Base-by-base conservation (phyloP, 257 asterid genomes). In the Knoxia roxburghii region DNA sequence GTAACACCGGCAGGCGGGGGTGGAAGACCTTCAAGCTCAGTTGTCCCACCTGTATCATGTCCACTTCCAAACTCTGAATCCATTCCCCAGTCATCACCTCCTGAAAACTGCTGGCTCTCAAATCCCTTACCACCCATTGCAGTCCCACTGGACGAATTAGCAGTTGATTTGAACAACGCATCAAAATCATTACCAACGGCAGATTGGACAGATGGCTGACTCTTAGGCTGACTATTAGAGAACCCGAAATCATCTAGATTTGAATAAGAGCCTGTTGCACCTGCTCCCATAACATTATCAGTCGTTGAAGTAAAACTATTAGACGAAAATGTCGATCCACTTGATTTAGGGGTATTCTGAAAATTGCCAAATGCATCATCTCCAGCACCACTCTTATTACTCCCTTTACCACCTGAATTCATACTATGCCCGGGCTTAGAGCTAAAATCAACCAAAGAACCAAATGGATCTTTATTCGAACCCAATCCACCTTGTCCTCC, bases 21-120 rank as follows among this genome's bases (percentile, higher is more conserved):
- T 54, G 97, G 95, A 72, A 94, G 96, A 49, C 96, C 97, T 61
- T 94, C 99, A 50, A 90, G 83, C 82, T 94, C 96, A 61, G 91
- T 90, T 15, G 95, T 88, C 24, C 83, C 84, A 3, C 88, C 85
- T 9, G 68, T 26, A 70, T 81, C 91, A 40, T 84, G 61, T 64
- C 82, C 89, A 43, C 79, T 82, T 35, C 68, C 86, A 65, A 84
- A 84, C 52, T 82, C 89, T 0, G 83, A 57, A 61, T 79, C 77
- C 18, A 84, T 41, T 29, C 93, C 95, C 97, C 96, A 88, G 54
- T 88, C 95, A 73, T 83, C 86, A 32, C 64, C 84, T 68, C 77
- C 90, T 0, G 88, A 59, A 72, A 83, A 83, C 71, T 76, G 75
- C 64, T 82, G 85, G 77, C 51, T 72, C n/a, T 48, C 57, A 53